phyloP scores from a whole-genome alignment of 306 rosid species.

The Canavalia ensiformis region DNA sequence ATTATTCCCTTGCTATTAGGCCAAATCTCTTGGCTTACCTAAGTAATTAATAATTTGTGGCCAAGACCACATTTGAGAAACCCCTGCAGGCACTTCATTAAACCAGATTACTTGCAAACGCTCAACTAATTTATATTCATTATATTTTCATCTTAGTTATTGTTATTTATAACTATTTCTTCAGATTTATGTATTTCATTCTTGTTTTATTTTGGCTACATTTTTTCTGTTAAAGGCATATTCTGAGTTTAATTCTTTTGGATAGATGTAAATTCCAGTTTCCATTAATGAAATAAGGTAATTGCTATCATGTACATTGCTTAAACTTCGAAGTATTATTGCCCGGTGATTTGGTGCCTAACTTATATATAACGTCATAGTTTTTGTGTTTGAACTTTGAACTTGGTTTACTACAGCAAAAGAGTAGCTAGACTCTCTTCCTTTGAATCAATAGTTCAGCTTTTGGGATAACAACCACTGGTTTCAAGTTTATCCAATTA shows the following conservation, averaged over 20 bases:
- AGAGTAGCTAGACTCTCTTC: neutral
- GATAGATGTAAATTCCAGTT: neutral
- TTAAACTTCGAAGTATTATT: no score
- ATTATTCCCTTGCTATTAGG: neutral
- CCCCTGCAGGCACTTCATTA: neutral
- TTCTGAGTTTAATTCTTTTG: neutral
- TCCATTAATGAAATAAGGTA: neutral
- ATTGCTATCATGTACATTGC: no score
- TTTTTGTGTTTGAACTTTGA: neutral
- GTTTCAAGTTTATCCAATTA: neutral
- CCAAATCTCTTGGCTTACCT: constrained; percentile 1
- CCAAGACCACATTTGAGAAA: neutral
- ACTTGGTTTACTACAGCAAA: neutral
- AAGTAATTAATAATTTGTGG: neutral
- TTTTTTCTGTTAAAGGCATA: neutral
- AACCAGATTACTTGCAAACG: neutral
- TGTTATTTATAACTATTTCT: neutral
- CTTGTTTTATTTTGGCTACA: neutral
- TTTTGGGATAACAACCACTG: neutral
- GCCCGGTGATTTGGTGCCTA: no score
- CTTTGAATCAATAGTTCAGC: constrained; percentile 6
- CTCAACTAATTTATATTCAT: neutral
- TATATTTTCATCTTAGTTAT: neutral
- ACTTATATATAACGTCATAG: no score
- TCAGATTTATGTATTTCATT: neutral